A percentile compares a stretch with the other conserved stretches of the same genome.
Conservation (phyloP, 192 early-diverging fungal species). For the Coemansia sp. region DNA sequence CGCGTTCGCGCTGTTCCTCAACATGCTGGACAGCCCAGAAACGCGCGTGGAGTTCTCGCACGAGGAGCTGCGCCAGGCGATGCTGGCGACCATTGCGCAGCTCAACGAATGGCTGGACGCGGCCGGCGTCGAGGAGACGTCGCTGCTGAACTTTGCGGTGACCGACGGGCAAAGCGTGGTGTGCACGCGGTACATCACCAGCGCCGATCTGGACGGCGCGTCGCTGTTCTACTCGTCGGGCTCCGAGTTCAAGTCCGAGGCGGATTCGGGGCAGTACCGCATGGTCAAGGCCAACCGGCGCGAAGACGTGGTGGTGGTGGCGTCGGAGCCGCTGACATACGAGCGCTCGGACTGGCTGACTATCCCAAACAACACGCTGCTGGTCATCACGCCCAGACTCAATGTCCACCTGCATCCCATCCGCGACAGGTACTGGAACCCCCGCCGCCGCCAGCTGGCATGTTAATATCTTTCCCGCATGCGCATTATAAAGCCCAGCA, state of each 20-base stretch:
- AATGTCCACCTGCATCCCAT: constrained; percentile 76
- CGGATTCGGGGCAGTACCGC: constrained; percentile 65
- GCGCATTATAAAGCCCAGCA: neutral
- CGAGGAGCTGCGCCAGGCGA: constrained; percentile 63
- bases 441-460: constrained; percentile 11
- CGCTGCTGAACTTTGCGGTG: constrained; percentile 77
- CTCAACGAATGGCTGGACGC: constrained; percentile 69
- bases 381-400: constrained; percentile 73
- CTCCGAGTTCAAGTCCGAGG: constrained; percentile 58
- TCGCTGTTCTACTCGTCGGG: constrained; percentile 79
- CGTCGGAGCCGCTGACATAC: constrained; percentile 77
- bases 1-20: constrained; percentile 77
- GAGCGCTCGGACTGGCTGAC: constrained; percentile 78
- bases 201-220: constrained; percentile 64
- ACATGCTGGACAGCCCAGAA: constrained; percentile 54
- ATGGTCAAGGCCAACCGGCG: constrained; percentile 68
- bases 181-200: constrained; percentile 74
- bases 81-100: constrained; percentile 72
- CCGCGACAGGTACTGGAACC: constrained; percentile 62
- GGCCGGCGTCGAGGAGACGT: constrained; percentile 56
- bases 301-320: constrained; percentile 79
- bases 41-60: constrained; percentile 56
- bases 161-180: constrained; percentile 76
- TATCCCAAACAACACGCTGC: constrained; percentile 70
- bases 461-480: constrained; percentile 2